Percentiles rank a stretch among this genome's conserved stretches.
Evolutionary conservation across 2,329 filamentous ascomycete species (phyloP).

Genomic region (Hirsutella thompsonii): DNA sequence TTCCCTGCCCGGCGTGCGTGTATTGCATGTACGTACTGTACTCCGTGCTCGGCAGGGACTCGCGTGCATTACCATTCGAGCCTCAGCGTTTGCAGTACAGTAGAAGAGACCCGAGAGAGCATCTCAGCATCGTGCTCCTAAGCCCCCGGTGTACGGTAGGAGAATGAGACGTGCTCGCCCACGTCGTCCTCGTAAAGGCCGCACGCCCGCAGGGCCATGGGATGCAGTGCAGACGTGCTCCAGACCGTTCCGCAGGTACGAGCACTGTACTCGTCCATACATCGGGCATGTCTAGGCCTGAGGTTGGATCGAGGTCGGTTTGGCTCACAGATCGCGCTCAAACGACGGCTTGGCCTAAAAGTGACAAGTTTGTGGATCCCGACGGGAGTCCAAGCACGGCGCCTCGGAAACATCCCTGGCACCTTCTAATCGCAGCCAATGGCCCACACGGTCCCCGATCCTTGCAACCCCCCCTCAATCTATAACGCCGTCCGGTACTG

Average conservation of each 20-base stretch:
- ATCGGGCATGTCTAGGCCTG: not conserved
- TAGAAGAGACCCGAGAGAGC: too few relatives aligned
- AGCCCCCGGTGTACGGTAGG: too few relatives aligned
- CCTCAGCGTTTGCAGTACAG: too few relatives aligned
- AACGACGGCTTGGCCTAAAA: constrained; percentile 1
- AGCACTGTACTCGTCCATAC: not conserved
- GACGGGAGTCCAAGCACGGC: constrained; percentile 11
- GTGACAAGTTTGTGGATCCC: constrained; percentile 8
- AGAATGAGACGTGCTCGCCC: too few relatives aligned
- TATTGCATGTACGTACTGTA: not conserved
- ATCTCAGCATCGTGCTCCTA: too few relatives aligned
- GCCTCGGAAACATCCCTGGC: constrained; percentile 11
- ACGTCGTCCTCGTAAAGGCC: too few relatives aligned
- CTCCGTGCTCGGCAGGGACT: too few relatives aligned
- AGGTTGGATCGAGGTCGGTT: constrained; percentile 1
- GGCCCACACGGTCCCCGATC: not conserved
- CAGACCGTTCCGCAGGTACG: not conserved
- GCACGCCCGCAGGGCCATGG: not conserved
- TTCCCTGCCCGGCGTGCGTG: too few relatives aligned
- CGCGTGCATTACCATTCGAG: too few relatives aligned
- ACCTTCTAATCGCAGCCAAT: constrained; percentile 4
- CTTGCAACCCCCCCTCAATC: not conserved
- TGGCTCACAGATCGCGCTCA: constrained; percentile 6
- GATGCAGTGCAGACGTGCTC: not conserved
- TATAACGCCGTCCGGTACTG: not conserved